phyloP scores from a whole-genome alignment of 306 rosid species.

The Cucumis hystrix region DNA sequence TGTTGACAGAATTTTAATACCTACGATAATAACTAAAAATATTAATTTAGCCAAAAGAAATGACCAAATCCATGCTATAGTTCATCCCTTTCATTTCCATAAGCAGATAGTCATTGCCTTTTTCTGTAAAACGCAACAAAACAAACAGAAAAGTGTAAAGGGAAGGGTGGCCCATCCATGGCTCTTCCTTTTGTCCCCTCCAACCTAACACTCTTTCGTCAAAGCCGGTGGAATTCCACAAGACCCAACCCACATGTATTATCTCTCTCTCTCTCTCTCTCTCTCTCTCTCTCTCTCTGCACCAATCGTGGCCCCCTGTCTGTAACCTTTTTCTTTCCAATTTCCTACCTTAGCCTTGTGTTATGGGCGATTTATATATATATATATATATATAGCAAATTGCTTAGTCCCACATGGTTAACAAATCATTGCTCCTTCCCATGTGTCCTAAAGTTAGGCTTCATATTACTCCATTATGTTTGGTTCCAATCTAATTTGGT shows the following conservation, averaged over 20 bases:
- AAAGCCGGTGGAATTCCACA: slow-evolving; percentile 15
- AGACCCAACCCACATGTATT: neutral
- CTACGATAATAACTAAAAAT: too few relatives aligned
- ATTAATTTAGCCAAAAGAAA: neutral
- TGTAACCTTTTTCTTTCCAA: neutral
- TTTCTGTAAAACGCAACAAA: slow-evolving; percentile 8
- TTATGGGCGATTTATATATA: neutral
- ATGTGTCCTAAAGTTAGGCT: neutral
- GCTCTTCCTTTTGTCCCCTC: slow-evolving; percentile 50
- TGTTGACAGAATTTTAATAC: too few relatives aligned
- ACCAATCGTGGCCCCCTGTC: slow-evolving; percentile 1
- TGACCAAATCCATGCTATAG: neutral
- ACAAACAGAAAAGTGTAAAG: slow-evolving; percentile 31
- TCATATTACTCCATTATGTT: neutral
- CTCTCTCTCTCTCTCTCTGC: slow-evolving; percentile 1
- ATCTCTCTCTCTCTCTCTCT: neutral
- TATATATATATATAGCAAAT: neutral
- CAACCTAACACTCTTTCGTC: slow-evolving; percentile 7
- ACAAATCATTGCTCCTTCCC: neutral
- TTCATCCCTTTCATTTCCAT: slow-evolving; percentile 32
- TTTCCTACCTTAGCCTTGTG: slow-evolving; percentile 7
- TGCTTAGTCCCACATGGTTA: neutral
- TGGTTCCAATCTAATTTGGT: neutral
- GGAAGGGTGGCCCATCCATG: slow-evolving; percentile 38
- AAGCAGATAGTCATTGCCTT: slow-evolving; percentile 2